phyloP scores from a whole-genome alignment of 2,329 filamentous ascomycete species.

The Coniochaeta pulveracea region DNA sequence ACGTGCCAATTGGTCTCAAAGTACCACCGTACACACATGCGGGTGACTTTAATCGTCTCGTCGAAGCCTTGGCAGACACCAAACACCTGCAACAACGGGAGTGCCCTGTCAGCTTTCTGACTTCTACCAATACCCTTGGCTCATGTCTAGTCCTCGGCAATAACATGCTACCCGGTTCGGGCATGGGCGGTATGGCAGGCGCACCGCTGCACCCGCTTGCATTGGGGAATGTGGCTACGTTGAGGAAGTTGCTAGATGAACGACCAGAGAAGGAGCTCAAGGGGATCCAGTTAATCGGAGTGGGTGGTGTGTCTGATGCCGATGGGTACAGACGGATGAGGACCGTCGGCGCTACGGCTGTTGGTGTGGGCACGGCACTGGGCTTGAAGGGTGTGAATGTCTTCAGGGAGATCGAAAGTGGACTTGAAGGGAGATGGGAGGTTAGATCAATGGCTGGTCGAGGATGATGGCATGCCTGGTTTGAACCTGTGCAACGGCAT shows the following conservation, averaged over 20 bases:
- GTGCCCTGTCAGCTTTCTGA: conserved; percentile 54
- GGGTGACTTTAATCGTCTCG: conserved; percentile 49
- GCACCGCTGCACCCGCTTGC: conserved; percentile 62
- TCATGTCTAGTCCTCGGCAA: conserved; percentile 46
- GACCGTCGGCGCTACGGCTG: conserved; percentile 51
- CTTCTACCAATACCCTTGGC: conserved; percentile 63
- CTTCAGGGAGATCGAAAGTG: conserved; percentile 44
- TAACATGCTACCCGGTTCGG: conserved; percentile 35
- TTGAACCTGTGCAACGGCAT: no score
- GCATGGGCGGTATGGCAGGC: conserved; percentile 63
- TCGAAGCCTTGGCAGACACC: conserved; percentile 32
- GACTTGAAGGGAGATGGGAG: conserved; percentile 8
- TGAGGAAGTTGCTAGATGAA: conserved; percentile 48
- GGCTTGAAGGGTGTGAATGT: conserved; percentile 50
- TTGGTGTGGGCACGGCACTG: conserved; percentile 59
- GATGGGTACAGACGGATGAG: conserved; percentile 55
- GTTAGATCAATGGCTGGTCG: no score
- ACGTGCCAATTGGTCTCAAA: conserved; percentile 50
- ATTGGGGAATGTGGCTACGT: conserved; percentile 61
- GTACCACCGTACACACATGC: conserved; percentile 66
- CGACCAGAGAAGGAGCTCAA: conserved; percentile 26
- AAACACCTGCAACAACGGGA: conserved; percentile 10
- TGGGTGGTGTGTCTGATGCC: conserved; percentile 59
- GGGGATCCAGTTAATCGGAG: conserved; percentile 55
- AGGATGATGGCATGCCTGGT: no score